Conservation (phyloP, 208 protist species). For the Phytomonas francai region DNA sequence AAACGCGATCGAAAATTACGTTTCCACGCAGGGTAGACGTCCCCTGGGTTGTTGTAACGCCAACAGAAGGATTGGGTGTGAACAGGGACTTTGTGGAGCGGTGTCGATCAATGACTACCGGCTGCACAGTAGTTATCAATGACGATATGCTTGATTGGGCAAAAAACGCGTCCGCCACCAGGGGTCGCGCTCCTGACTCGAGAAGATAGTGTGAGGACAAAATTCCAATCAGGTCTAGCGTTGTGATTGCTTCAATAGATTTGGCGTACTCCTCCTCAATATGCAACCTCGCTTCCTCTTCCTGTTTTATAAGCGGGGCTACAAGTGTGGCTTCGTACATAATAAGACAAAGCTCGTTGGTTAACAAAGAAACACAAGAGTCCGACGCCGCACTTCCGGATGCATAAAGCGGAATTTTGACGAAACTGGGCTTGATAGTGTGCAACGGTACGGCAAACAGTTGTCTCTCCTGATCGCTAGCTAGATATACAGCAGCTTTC, state of each 20-base stretch:
- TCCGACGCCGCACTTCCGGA: constrained; percentile 33
- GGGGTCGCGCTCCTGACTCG: neutral
- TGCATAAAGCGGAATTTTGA: constrained; percentile 66
- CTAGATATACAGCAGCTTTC: constrained; percentile 67
- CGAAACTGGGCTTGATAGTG: constrained; percentile 72
- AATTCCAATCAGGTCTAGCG: constrained; percentile 38
- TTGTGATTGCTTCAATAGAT: constrained; percentile 25
- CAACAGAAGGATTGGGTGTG: constrained; percentile 64
- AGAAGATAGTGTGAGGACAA: neutral
- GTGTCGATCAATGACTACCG: constrained; percentile 50
- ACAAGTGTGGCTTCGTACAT: constrained; percentile 55
- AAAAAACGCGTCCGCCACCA: neutral
- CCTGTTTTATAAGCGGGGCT: constrained; percentile 50
- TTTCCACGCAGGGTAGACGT: constrained; percentile 59
- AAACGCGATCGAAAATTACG: constrained; percentile 38
- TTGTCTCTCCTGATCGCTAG: constrained; percentile 49
- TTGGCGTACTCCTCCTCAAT: constrained; percentile 42
- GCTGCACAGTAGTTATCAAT: constrained; percentile 21
- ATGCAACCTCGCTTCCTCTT: constrained; percentile 33
- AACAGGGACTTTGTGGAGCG: constrained; percentile 60
- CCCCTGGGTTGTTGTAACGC: constrained; percentile 29
- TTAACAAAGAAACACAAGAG: constrained; percentile 41
- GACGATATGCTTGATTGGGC: neutral
- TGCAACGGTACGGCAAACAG: constrained; percentile 53
- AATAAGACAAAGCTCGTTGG: constrained; percentile 40